These are phyloP conservation scores for Solanum piurae DNA, from an alignment of 257 asterid species.

Conservation along the genomic window DNA sequence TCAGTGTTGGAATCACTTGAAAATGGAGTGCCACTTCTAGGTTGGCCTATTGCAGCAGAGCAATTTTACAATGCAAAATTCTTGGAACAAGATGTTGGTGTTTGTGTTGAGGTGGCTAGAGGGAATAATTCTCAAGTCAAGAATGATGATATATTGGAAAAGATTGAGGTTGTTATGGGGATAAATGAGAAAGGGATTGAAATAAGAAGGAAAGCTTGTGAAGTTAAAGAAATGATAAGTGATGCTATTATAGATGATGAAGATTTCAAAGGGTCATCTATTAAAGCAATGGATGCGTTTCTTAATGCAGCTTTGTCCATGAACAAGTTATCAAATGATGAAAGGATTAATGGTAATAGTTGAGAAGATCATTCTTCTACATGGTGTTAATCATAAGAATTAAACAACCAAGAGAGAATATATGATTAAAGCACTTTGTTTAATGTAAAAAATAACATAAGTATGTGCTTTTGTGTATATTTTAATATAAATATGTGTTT, in stretches of 20 bases:
- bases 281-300: constrained; percentile 38
- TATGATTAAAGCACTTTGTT: background rate
- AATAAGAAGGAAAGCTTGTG: constrained; percentile 18
- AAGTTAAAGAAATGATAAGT: constrained; percentile 17
- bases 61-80: constrained; percentile 45
- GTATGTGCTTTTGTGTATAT: background rate
- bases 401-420: background rate
- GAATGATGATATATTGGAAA: constrained; percentile 26
- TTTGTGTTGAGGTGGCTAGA: constrained; percentile 46
- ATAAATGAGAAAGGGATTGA: constrained; percentile 14
- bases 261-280: constrained; percentile 25
- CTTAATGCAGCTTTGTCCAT: constrained; percentile 20
- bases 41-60: constrained; percentile 61
- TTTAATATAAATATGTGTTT: background rate
- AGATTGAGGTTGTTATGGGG: constrained; percentile 39
- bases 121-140: constrained; percentile 37
- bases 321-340: background rate
- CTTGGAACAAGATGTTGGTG: constrained; percentile 35
- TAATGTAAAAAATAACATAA: background rate
- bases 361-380: background rate
- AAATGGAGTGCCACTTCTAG: constrained; percentile 36
- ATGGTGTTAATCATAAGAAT: background rate
- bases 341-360: background rate
- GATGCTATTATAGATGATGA: constrained; percentile 24
- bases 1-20: constrained; percentile 43